A percentile compares a stretch with the other conserved stretches of the same genome.
Conservation (phyloP, 306 rosid species). For the barrel medic (Medicago truncatula) region MtrunA17r5.0-ANR NC_053044.1:55317501-55318000, state of each 20-base stretch:
- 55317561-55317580: background rate
- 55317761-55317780: conserved; percentile 17
- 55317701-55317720: conserved; percentile 19
- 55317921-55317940: conserved; percentile 62
- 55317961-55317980: conserved; percentile 25
- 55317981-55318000: conserved; percentile 31
- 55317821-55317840: conserved; percentile 22
- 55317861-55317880: conserved; percentile 83
- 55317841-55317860: conserved; percentile 62
- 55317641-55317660: background rate
- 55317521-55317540: background rate
- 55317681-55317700: conserved; percentile 22
- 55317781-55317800: conserved; percentile 14
- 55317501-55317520: background rate
- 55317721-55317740: background rate
- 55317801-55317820: background rate
- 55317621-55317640: conserved; percentile 13
- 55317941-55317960: conserved; percentile 21
- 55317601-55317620: background rate
- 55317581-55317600: background rate
- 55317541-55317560: background rate
- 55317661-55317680: conserved; percentile 1
- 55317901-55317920: conserved; percentile 61
- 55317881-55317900: conserved; percentile 74
- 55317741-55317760: conserved; percentile 10